Conservation (phyloP, 2,329 filamentous ascomycete species). For the Arthrobotrys megalospora region DNA sequence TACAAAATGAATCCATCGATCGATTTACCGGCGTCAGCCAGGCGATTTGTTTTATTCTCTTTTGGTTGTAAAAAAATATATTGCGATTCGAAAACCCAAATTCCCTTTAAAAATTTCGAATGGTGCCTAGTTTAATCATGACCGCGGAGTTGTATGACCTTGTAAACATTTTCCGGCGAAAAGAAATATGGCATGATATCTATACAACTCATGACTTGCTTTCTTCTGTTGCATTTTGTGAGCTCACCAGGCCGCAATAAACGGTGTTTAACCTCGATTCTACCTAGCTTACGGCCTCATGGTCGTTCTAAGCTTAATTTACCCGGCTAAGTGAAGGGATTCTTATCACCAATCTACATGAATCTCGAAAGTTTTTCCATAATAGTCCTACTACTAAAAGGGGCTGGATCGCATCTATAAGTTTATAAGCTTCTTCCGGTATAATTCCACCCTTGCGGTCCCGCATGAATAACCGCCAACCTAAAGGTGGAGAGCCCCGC, state of each 20-base stretch:
- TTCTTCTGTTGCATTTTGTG: slow-evolving; percentile 18
- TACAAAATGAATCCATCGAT: too few species aligned
- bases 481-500: neutral
- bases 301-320: neutral
- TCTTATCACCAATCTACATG: neutral
- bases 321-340: neutral
- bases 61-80: too few species aligned
- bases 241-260: neutral
- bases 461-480: neutral
- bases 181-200: neutral
- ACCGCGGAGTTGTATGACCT: too few species aligned
- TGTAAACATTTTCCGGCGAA: neutral
- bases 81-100: too few species aligned
- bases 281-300: neutral
- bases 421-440: neutral
- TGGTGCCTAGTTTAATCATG: too few species aligned
- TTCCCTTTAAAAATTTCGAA: too few species aligned
- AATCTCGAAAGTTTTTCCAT: neutral
- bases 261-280: slow-evolving; percentile 9
- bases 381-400: neutral
- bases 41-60: too few species aligned
- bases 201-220: slow-evolving; percentile 3
- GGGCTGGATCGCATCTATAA: neutral
- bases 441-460: neutral
- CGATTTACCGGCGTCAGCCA: too few species aligned